Evolutionary conservation across 768 basidiomycete genomes (phyloP), one percentile per base, ranked within the genome.

Genomic region (Tulasnella sp.): DNA sequence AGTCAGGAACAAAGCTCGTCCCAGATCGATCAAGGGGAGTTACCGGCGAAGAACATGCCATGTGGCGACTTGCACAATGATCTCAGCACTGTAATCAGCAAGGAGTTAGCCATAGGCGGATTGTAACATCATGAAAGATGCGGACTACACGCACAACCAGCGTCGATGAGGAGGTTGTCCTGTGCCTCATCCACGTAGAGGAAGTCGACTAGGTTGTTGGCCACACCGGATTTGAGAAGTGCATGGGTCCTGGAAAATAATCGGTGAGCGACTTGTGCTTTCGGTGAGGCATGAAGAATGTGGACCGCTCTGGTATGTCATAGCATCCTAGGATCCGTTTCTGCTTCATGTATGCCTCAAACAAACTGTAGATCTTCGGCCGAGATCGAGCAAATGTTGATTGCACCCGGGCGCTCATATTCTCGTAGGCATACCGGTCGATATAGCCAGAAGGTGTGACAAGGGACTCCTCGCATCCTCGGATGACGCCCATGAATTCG

Each of bases 121-220:
- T 15, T 58, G 5, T 27, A 43, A 19, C 2, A 30, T 3, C 21
- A 29, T 8, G 27, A 10, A 42, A 3, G 23, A 2, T 30, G 19
- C 17, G 21, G n/a, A 19, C 19, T 56, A n/a, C n/a, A 50, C 58
- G 17, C 26, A 59, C 58, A 29, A 21, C 58, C 9, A 13, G 61
- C 38, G 24, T 61, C 17, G 24, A 41, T 27, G n/a, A 50, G 21
- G 8, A 59, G 49, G 23, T 59, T 59, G 23, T 59, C 58, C 19
- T 59, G 58, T 0, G 78, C 81, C 69, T 88, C 86, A 44, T 88
- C 86, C 1, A 88, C 75, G 65, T 86, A 86, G 82, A 86, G 60
- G 60, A 74, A 80, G 61, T 86, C 78, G 8, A 85, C 68, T n/a
- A 27, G 19, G 7, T 19, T 19, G 0, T 13, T 26, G 3, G 26